These are phyloP conservation scores for Cinchona pubescens DNA, from an alignment of 257 asterid species.

Conservation along the genomic window DNA sequence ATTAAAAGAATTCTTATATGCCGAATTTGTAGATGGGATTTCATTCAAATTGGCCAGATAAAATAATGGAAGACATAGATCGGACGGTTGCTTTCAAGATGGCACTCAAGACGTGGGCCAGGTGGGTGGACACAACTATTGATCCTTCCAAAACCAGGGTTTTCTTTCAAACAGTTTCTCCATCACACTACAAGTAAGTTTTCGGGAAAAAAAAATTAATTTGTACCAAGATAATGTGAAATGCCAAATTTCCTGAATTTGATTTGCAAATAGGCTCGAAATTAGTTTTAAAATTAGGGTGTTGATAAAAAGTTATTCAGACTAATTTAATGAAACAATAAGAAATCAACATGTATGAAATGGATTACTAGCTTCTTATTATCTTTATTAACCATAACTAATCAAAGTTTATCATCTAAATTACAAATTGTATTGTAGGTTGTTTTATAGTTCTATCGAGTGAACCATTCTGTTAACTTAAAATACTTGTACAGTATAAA, in stretches of 20 bases:
- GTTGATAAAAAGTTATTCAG: too few species aligned
- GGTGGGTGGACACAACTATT: slow-evolving; percentile 62
- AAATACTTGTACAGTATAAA: too few species aligned
- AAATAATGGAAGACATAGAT: slow-evolving; percentile 45
- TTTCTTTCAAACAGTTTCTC: slow-evolving; percentile 84
- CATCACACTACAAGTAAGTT: slow-evolving; percentile 70
- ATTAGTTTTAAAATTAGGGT: too few species aligned
- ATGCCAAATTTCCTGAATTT: too few species aligned
- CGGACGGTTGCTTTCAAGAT: slow-evolving; percentile 58
- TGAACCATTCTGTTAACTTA: too few species aligned
- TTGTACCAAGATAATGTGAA: not conserved
- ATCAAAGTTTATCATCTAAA: not conserved
- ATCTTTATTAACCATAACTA: not conserved
- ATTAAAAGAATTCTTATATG: not conserved
- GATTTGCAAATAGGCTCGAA: too few species aligned
- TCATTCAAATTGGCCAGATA: not conserved
- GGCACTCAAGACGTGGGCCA: slow-evolving; percentile 73
- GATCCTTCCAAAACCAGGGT: slow-evolving; percentile 51
- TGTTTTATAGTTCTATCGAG: too few species aligned
- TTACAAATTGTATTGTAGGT: too few species aligned
- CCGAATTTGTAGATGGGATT: slow-evolving; percentile 19
- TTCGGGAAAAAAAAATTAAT: fast-evolving
- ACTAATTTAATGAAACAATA: too few species aligned
- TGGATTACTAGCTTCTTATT: not conserved
- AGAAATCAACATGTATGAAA: too few species aligned